Evolutionary conservation across 2,329 filamentous ascomycete genomes (phyloP).

Genomic region (Truncatella angustata): DNA sequence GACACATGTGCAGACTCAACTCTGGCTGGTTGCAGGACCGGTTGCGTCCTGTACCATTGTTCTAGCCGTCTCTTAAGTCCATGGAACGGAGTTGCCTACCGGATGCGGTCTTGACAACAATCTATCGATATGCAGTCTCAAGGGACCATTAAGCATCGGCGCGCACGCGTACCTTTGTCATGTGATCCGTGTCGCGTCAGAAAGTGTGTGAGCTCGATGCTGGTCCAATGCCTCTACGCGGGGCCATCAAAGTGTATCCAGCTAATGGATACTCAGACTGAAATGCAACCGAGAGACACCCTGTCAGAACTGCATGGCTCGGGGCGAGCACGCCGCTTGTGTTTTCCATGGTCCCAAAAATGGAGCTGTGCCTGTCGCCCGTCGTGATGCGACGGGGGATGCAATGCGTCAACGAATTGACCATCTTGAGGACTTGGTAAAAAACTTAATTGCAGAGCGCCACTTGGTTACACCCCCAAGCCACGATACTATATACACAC

Average conservation of each 20-base stretch:
- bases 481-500: not conserved
- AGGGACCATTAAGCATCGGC: slow-evolving; percentile 11
- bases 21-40: not conserved
- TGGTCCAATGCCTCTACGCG: too few species aligned
- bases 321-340: slow-evolving; percentile 18
- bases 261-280: slow-evolving; percentile 14
- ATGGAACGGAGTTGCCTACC: not conserved
- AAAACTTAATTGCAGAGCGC: slow-evolving; percentile 15
- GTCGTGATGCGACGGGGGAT: slow-evolving; percentile 9
- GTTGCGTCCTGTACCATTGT: not conserved
- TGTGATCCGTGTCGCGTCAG: slow-evolving; percentile 21
- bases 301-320: slow-evolving; percentile 25
- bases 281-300: slow-evolving; percentile 27
- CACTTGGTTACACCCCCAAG: not conserved
- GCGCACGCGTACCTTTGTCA: slow-evolving; percentile 18
- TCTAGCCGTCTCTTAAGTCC: not conserved
- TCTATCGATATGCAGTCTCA: slow-evolving; percentile 5
- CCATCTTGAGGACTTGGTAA: slow-evolving; percentile 19
- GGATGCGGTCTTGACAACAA: not conserved
- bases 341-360: slow-evolving; percentile 20
- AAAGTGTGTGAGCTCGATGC: slow-evolving; percentile 21
- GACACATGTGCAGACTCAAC: too few species aligned
- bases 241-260: too few species aligned
- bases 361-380: not conserved
- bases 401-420: slow-evolving; percentile 21